phyloP scores from a whole-genome alignment of 2,329 filamentous ascomycete species.

The Colletotrichum tamarilloi region DNA sequence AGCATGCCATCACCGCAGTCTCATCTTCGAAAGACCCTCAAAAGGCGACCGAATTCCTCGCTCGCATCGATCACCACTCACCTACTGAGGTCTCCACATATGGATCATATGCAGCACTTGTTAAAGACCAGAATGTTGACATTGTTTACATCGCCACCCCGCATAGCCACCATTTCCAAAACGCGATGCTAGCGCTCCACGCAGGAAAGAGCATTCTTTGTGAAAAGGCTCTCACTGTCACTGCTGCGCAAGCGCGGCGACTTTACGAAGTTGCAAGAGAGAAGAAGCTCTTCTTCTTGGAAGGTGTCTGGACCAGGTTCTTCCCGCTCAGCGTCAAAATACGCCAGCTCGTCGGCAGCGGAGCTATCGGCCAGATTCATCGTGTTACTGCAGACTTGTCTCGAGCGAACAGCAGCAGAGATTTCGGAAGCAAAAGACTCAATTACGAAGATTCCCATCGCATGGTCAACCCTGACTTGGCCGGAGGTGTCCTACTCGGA shows the following conservation, averaged over 20 bases:
- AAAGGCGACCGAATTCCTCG: constrained; percentile 84
- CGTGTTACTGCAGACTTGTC: constrained; percentile 69
- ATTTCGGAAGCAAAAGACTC: constrained; percentile 62
- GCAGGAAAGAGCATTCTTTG: constrained; percentile 90
- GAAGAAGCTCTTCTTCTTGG: constrained; percentile 83
- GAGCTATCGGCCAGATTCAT: constrained; percentile 69
- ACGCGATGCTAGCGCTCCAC: constrained; percentile 82
- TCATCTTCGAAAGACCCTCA: constrained; percentile 82
- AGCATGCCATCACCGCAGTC: constrained; percentile 78
- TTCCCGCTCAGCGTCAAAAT: constrained; percentile 85
- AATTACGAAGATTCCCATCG: constrained; percentile 72
- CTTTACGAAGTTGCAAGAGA: constrained; percentile 77
- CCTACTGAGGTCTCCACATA: constrained; percentile 77
- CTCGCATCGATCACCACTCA: constrained; percentile 75
- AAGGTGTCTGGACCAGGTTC: constrained; percentile 90
- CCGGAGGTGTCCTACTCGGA: constrained; percentile 85
- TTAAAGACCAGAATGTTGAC: constrained; percentile 81
- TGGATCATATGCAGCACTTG: constrained; percentile 84
- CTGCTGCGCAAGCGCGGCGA: constrained; percentile 78
- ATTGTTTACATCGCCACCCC: constrained; percentile 91
- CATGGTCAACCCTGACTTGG: constrained; percentile 84
- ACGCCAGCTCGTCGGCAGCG: constrained; percentile 69
- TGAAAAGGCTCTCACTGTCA: constrained; percentile 91
- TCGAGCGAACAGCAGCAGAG: constrained; percentile 66
- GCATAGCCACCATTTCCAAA: constrained; percentile 93